These are phyloP conservation scores for Colletotrichum musicola DNA, from an alignment of 2,329 filamentous ascomycete species.

Conservation along the genomic window DNA sequence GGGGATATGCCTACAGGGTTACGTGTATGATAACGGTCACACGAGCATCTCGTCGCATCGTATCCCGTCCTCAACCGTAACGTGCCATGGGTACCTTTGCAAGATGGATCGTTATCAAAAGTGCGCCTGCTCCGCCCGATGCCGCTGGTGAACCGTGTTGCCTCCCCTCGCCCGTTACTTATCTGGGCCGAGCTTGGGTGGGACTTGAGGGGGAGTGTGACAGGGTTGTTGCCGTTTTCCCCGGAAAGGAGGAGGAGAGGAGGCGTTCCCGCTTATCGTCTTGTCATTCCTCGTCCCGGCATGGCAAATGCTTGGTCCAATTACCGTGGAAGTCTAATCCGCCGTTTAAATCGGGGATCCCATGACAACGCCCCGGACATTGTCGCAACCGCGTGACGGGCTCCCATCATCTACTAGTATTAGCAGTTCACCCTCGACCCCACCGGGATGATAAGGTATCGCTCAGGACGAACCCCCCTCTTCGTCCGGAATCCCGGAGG, in stretches of 20 bases:
- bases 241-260: slow-evolving; percentile 16
- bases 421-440: neutral
- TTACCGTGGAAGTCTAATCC: slow-evolving; percentile 16
- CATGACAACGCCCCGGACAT: slow-evolving; percentile 17
- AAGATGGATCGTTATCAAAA: slow-evolving; percentile 22
- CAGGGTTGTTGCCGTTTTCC: slow-evolving; percentile 18
- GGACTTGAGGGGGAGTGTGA: neutral
- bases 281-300: slow-evolving; percentile 35
- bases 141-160: neutral
- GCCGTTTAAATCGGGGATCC: slow-evolving; percentile 7
- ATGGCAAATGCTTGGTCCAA: slow-evolving; percentile 33
- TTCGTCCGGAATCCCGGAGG: neutral
- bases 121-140: slow-evolving; percentile 8
- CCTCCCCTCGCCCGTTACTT: slow-evolving; percentile 4
- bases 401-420: neutral
- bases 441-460: slow-evolving; percentile 31
- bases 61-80: slow-evolving; percentile 12
- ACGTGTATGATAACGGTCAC: slow-evolving; percentile 4
- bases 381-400: slow-evolving; percentile 22
- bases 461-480: neutral
- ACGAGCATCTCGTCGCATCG: neutral
- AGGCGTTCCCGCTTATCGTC: slow-evolving; percentile 34
- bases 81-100: slow-evolving; percentile 20
- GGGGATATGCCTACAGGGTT: slow-evolving; percentile 3
- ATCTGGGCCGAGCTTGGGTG: slow-evolving; percentile 11